Conservation (phyloP, 2,329 filamentous ascomycete species). For the Fusarium sp. region DNA sequence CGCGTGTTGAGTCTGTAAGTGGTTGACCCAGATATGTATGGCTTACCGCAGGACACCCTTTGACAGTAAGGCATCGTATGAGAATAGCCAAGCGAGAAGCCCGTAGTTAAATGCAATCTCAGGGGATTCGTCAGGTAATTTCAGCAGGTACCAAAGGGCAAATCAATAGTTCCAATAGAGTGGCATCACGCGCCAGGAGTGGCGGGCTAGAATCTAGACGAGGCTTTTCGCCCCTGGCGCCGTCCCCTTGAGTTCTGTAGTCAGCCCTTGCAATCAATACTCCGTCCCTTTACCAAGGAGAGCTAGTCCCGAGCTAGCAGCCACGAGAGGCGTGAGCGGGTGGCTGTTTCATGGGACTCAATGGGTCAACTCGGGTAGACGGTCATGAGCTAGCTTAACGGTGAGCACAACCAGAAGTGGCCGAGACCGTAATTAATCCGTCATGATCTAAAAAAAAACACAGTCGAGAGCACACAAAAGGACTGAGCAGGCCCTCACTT, state of each 20-base stretch:
- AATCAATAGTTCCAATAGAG: slow-evolving; percentile 25
- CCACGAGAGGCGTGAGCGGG: slow-evolving; percentile 18
- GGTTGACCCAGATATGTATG: slow-evolving; percentile 7
- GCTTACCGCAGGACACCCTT: slow-evolving; percentile 31
- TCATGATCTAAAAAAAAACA: slow-evolving; percentile 39
- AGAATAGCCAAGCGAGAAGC: slow-evolving; percentile 5
- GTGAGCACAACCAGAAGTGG: slow-evolving; percentile 29
- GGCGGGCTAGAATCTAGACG: slow-evolving; percentile 25
- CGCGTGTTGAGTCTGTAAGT: slow-evolving; percentile 25
- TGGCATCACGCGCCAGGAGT: slow-evolving; percentile 36
- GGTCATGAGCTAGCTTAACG: slow-evolving; percentile 27
- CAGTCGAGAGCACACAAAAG: neutral
- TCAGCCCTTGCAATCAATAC: neutral
- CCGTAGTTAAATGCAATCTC: neutral
- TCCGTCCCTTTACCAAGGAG: neutral
- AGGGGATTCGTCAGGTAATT: neutral
- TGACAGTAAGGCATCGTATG: slow-evolving; percentile 3
- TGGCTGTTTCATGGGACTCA: slow-evolving; percentile 33
- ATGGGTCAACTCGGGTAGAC: slow-evolving; percentile 10
- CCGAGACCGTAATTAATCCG: slow-evolving; percentile 37
- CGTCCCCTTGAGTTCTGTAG: slow-evolving; percentile 10
- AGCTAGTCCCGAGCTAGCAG: slow-evolving; percentile 1
- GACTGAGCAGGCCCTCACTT: neutral
- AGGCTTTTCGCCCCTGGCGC: slow-evolving; percentile 5
- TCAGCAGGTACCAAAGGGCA: slow-evolving; percentile 3